A percentile compares a stretch with the other conserved stretches of the same genome.
Evolutionary conservation across 2,329 filamentous ascomycete species (phyloP).

Genomic region (Ramularia endophylla): DNA sequence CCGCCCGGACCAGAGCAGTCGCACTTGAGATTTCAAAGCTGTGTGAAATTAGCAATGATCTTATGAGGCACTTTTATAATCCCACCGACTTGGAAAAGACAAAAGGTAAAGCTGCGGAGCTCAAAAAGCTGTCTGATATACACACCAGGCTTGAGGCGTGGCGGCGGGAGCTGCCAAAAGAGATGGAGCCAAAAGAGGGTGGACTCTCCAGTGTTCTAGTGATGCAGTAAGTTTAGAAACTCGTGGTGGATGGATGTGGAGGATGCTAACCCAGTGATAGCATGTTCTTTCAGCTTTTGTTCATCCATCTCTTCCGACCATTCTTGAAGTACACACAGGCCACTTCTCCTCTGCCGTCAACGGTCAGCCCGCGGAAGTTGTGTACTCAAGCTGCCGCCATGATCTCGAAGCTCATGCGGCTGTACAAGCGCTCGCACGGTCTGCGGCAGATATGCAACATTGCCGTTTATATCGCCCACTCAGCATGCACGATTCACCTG

Average conservation of each 20-base stretch:
- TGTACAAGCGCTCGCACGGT: conserved; percentile 90
- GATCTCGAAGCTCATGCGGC: conserved; percentile 87
- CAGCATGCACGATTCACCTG: conserved; percentile 88
- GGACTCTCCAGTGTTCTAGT: conserved; percentile 76
- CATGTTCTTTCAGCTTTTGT: conserved; percentile 96
- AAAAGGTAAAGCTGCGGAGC: conserved; percentile 70
- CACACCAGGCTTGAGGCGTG: conserved; percentile 86
- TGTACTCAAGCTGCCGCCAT: conserved; percentile 84
- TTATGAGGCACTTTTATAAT: conserved; percentile 87
- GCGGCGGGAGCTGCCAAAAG: conserved; percentile 74
- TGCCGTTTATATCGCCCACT: conserved; percentile 91
- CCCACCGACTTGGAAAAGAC: conserved; percentile 58
- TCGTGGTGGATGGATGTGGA: background rate
- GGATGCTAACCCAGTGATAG: conserved; percentile 43
- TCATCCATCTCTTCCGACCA: conserved; percentile 91
- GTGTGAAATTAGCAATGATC: conserved; percentile 89
- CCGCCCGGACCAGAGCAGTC: conserved; percentile 74
- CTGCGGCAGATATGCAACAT: conserved; percentile 94
- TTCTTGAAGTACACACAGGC: conserved; percentile 85
- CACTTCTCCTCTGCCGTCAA: conserved; percentile 74
- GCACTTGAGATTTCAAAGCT: conserved; percentile 75
- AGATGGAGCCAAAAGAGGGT: conserved; percentile 84
- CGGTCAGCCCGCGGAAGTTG: conserved; percentile 84
- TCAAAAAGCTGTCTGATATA: conserved; percentile 89
- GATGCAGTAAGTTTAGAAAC: conserved; percentile 83